Conservation (phyloP, 768 basidiomycete species). For the Dendrothele bispora region DNA sequence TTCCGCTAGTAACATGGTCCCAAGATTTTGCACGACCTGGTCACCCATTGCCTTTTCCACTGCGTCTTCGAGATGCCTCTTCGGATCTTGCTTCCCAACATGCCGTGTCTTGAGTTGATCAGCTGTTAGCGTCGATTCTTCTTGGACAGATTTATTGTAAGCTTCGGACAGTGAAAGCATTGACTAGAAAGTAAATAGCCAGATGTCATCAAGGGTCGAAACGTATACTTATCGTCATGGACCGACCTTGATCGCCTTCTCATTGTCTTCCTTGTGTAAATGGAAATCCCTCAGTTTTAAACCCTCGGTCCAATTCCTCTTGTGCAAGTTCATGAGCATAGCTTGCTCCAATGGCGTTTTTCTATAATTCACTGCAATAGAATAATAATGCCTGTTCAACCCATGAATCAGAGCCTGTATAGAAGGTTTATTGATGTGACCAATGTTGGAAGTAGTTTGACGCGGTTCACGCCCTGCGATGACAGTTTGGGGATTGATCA, state of each 20-base stretch:
- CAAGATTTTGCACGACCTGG: slow-evolving; percentile 93
- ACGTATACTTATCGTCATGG: slow-evolving; percentile 10
- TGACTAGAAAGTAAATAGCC: slow-evolving; percentile 48
- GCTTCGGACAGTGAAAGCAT: slow-evolving; percentile 92
- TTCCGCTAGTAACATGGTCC: slow-evolving; percentile 93
- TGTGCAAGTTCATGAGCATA: slow-evolving; percentile 99
- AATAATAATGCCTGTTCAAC: slow-evolving; percentile 97
- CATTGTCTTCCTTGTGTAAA: slow-evolving; percentile 83
- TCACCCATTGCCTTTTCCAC: slow-evolving; percentile 98
- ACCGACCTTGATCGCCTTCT: slow-evolving; percentile 90
- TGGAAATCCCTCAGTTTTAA: slow-evolving; percentile 90
- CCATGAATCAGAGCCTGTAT: slow-evolving; percentile 99
- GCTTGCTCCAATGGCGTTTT: slow-evolving; percentile 98
- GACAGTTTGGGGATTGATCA: slow-evolving; percentile 89
- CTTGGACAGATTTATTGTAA: slow-evolving; percentile 98
- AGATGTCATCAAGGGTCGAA: slow-evolving; percentile 16
- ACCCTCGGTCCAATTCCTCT: slow-evolving; percentile 98
- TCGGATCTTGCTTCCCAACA: slow-evolving; percentile 97
- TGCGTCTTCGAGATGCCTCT: slow-evolving; percentile 95
- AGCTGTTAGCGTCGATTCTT: slow-evolving; percentile 91
- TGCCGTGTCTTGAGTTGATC: slow-evolving; percentile 97
- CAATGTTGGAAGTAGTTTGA: slow-evolving; percentile 97
- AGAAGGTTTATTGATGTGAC: slow-evolving; percentile 98
- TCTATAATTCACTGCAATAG: slow-evolving; percentile 95
- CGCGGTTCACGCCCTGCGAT: slow-evolving; percentile 92